These are phyloP conservation scores for Phlegmacium glaucopus DNA, from an alignment of 768 basidiomycete species.

Conservation along the genomic window DNA sequence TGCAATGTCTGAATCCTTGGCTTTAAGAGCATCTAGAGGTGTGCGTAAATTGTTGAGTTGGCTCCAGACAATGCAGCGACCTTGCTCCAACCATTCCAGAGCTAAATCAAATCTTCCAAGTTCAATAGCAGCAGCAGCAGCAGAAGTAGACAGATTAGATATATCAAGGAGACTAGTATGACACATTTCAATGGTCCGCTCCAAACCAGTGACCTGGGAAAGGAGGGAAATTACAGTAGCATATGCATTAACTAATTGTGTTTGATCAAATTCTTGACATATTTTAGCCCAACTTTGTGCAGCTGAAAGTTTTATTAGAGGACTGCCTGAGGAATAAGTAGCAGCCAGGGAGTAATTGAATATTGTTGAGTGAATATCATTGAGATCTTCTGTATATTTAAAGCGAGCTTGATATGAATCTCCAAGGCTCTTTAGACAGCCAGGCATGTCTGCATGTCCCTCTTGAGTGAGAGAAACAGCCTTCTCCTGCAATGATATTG, in stretches of 20 bases:
- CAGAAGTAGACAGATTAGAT: constrained; percentile 2
- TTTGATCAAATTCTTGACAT: not conserved
- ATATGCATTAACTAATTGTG: constrained; percentile 10
- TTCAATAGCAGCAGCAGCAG: constrained; percentile 6
- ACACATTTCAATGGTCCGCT: constrained; percentile 10
- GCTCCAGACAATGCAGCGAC: constrained; percentile 14
- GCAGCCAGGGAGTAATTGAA: constrained; percentile 1
- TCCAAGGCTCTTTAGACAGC: constrained; percentile 15
- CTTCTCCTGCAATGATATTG: constrained; percentile 12
- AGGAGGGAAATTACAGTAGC: constrained; percentile 11
- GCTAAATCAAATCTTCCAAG: constrained; percentile 2
- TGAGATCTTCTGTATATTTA: constrained; percentile 12
- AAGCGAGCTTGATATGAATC: constrained; percentile 14
- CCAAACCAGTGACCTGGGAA: constrained; percentile 14
- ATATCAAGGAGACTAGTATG: constrained; percentile 6
- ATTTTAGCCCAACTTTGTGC: constrained; percentile 4
- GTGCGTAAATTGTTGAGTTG: constrained; percentile 10
- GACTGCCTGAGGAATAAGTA: not conserved
- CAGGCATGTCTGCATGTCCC: constrained; percentile 14
- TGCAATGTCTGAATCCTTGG: too few relatives aligned
- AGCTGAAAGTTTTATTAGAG: constrained; percentile 1
- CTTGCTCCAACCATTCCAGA: constrained; percentile 16
- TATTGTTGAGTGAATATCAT: constrained; percentile 11
- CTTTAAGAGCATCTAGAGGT: constrained; percentile 8
- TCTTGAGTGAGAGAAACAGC: constrained; percentile 18